These are phyloP conservation scores for Termitomyces sp. DNA, from an alignment of 768 basidiomycete species.

Conservation along the genomic window DNA sequence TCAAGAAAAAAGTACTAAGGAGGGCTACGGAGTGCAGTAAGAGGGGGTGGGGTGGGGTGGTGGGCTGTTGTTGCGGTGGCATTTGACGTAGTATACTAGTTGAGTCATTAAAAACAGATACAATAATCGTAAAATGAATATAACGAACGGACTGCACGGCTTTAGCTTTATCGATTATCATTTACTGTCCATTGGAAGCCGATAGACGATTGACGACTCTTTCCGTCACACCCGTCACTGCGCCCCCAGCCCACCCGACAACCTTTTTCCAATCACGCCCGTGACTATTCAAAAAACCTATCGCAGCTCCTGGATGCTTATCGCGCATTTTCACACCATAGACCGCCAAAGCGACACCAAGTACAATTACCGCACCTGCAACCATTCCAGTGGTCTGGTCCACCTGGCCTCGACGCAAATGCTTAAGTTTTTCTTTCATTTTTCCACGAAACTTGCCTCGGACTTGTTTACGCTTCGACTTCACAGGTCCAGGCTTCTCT, in stretches of 20 bases:
- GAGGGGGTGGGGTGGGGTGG: too few relatives aligned
- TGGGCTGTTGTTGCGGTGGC: too few relatives aligned
- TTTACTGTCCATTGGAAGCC: not conserved
- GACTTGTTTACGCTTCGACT: conserved; percentile 13
- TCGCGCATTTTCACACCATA: conserved; percentile 37
- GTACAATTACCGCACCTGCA: conserved; percentile 61
- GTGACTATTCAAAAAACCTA: conserved; percentile 18
- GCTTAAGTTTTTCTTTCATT: conserved; percentile 15
- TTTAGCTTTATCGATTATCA: not conserved
- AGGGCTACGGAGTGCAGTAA: too few relatives aligned
- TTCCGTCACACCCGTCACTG: conserved; percentile 19
- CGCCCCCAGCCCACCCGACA: conserved; percentile 25
- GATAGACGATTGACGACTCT: conserved; percentile 12
- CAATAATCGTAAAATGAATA: not conserved
- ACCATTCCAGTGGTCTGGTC: conserved; percentile 43
- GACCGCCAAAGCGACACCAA: conserved; percentile 67
- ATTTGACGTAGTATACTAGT: too few relatives aligned
- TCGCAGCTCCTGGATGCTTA: conserved; percentile 9
- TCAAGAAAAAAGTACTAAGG: too few relatives aligned
- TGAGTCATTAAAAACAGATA: not conserved
- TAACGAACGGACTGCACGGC: conserved; percentile 9
- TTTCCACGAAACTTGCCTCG: conserved; percentile 15
- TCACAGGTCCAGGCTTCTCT: conserved; percentile 3
- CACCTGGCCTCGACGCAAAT: conserved; percentile 17
- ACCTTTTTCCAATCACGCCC: conserved; percentile 22